Conservation (phyloP, 2,329 filamentous ascomycete genomes). For the Aphanocladium album region DNA sequence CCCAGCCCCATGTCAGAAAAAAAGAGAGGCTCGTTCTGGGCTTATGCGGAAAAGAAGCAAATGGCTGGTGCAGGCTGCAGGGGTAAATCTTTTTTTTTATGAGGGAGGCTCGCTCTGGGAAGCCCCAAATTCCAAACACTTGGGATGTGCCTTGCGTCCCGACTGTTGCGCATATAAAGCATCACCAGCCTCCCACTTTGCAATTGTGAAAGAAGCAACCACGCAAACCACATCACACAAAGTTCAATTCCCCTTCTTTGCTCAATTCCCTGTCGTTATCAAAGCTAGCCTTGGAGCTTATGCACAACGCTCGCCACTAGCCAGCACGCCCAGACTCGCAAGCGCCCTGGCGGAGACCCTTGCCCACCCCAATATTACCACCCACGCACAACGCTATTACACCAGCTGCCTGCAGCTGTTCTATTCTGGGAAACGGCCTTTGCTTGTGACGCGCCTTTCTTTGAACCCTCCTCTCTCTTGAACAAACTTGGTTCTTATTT, state of each 20-base stretch:
- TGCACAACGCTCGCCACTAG: conserved; percentile 1
- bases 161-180: background rate
- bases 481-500: background rate
- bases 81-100: background rate
- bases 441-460: background rate
- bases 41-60: background rate
- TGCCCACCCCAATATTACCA: conserved; percentile 1
- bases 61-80: background rate
- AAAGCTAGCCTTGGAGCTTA: background rate
- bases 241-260: background rate
- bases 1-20: background rate
- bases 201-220: background rate
- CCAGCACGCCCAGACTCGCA: conserved; percentile 5
- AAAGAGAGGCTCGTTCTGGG: background rate
- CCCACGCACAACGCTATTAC: background rate
- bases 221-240: background rate
- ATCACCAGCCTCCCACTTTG: background rate
- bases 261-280: background rate
- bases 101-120: background rate
- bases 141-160: too few species aligned
- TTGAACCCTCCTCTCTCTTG: background rate
- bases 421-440: conserved; percentile 12
- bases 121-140: background rate
- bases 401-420: conserved; percentile 1
- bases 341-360: conserved; percentile 9